A percentile compares a stretch with the other conserved stretches of the same genome.
These are phyloP conservation scores for Scheffersomyces stipitis DNA, from an alignment of 805 yeast species.

Conservation along the genomic window DNA sequence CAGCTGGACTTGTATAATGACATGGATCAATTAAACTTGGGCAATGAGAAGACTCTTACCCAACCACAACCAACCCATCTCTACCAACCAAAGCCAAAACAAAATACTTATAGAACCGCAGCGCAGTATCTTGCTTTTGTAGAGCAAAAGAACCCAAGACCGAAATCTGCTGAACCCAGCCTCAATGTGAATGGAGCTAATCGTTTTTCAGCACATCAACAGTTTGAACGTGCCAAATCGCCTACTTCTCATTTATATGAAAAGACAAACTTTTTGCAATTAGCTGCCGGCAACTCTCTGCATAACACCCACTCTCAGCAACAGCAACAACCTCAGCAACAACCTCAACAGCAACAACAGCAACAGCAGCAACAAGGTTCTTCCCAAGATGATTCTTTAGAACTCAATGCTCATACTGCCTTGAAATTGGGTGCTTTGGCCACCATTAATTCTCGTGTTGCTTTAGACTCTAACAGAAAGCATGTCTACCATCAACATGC, in stretches of 20 bases:
- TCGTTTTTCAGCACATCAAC: conserved; percentile 27
- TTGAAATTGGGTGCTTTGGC: conserved; percentile 66
- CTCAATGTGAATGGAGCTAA: conserved; percentile 8
- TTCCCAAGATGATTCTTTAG: conserved; percentile 23
- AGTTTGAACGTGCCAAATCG: conserved; percentile 34
- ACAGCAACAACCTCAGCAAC: conserved; percentile 2
- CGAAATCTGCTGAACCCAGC: conserved; percentile 48
- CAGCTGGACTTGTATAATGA: conserved; percentile 13
- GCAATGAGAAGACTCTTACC: conserved; percentile 1
- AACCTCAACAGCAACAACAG: conserved; percentile 3
- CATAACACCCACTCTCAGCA: conserved; percentile 4
- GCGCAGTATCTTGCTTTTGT: conserved; percentile 12
- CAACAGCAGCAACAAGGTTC: conserved; percentile 6
- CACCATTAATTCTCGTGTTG: conserved; percentile 59
- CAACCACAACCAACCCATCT: conserved; percentile 9
- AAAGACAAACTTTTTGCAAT: conserved; percentile 43
- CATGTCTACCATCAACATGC: conserved; percentile 8
- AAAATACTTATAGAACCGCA: conserved; percentile 24
- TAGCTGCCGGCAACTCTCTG: conserved; percentile 22
- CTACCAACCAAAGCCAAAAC: conserved; percentile 43
- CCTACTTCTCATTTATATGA: conserved; percentile 45
- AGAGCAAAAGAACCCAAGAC: conserved; percentile 27
- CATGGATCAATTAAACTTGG: conserved; percentile 16
- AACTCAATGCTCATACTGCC: conserved; percentile 38
- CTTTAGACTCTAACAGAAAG: conserved; percentile 43